Conservation (phyloP, 768 basidiomycete species). For the Podaxis sp. region DNA sequence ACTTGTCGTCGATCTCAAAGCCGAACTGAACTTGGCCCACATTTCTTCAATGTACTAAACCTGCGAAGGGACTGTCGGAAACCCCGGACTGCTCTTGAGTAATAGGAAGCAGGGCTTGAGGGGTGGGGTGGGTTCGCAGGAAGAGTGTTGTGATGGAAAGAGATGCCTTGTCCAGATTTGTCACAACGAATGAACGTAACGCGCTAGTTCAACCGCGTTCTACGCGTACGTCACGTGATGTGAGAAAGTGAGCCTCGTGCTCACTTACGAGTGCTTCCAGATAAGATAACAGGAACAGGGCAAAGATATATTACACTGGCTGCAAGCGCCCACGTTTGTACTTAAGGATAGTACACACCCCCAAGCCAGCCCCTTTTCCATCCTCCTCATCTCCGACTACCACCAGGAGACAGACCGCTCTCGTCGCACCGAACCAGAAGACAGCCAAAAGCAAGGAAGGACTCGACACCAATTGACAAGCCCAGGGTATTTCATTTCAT, state of each 20-base stretch:
- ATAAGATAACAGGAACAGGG: not conserved
- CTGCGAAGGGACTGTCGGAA: not conserved
- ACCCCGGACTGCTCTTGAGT: not conserved
- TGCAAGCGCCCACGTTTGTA: not conserved
- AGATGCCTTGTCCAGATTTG: conserved; percentile 6
- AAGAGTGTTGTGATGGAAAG: conserved; percentile 2
- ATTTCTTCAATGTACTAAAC: conserved; percentile 24
- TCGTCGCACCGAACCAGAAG: not conserved
- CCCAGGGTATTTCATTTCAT: conserved; percentile 1
- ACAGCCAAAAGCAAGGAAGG: not conserved
- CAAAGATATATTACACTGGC: not conserved
- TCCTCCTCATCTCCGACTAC: not conserved
- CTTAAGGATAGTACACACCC: not conserved
- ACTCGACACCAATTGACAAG: not conserved
- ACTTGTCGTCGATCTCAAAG: conserved; percentile 35
- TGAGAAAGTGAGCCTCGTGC: conserved; percentile 1
- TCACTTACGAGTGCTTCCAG: not conserved
- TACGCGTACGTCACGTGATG: conserved; percentile 17
- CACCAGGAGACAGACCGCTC: no score
- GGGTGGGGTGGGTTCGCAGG: no score
- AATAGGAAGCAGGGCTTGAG: not conserved
- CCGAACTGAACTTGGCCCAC: conserved; percentile 62
- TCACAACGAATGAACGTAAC: conserved; percentile 9
- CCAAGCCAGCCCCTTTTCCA: not conserved
- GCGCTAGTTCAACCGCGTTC: conserved; percentile 9